Base-by-base conservation (phyloP, 129 eudicot genomes). In the Flaveria trinervia region DNA sequence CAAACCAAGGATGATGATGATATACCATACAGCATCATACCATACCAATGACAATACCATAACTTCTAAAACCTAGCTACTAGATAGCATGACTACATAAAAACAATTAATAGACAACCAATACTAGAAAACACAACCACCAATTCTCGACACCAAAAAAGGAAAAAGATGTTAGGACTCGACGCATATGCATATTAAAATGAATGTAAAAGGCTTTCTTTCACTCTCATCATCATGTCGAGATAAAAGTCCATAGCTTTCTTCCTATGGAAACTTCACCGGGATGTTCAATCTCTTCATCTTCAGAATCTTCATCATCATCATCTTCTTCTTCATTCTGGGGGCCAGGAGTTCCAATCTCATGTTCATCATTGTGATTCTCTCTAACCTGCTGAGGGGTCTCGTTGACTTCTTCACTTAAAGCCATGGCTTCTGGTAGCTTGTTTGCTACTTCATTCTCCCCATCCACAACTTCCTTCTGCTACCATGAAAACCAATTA, bases 181-280 rank as follows among this genome's bases (percentile, higher is more conserved):
- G 55, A 80, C 65, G 79, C 83, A 66, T 73, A 80, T 80, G 78
- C 83, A 80, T 65, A 16, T 26, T 6, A 0, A 61, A 26, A 30
- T 8, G 17, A 49, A 49, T 14, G 4, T 13, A 12, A 25, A 30
- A 60, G 30, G 48, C 44, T 46, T 78, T 48, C 23, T 43, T 56
- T 61, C 36, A 60, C 43, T 48, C 76, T 13, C 18, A 11, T 20
- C 72, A 26, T 86, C 81, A 95, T 49, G 99, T 95, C 2, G 96
- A 87, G 81, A 95, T 81, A 72, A 95, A 95, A 28, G 86, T 95
- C 99, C 97, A 95, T 11, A 95, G 82, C 85, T 92, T 95, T 89
- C 92, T 92, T 55, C 97, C 96, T 5, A 95, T 84, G n/a, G 99
- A 95, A 45, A 80, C 97, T 86, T 95, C 90, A 72, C 99, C 99